Base-by-base conservation (phyloP, 805 yeast genomes). In the Starmera pachycereana region DNA sequence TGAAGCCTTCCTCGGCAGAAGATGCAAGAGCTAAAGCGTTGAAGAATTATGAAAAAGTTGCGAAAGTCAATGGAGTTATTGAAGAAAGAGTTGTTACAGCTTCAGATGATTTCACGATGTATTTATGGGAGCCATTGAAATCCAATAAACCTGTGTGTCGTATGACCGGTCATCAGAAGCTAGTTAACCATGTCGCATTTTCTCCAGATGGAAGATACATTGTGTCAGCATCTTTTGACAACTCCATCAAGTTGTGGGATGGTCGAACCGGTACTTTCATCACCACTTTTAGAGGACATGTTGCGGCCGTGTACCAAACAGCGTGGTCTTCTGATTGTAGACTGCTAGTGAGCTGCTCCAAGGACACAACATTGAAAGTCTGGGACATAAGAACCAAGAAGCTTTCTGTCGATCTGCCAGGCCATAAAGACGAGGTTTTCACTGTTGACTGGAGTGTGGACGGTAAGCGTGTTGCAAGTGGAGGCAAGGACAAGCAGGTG, bases 401-500 rank as follows among this genome's bases (percentile, higher is more conserved):
- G 56, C 66, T 92, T 41, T 73, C 78, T 43, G 86, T 81, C 13
- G 98, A 92, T 61, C 71, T 92, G 43, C 98, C 98, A 0, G 98
- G 98, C 1, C 98, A 92, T 57, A 67, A 79, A 12, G 98, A 92
- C 55, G 98, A 92, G 62, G 96, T 92, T 1, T 92, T 76, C 57
- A 94, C 97, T 0, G 96, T 92, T 4, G 98, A 92, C 54, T 92
- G 98, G 98, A 85, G 96, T 66, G 77, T 82, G 41, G 98, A 92
- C 58, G 98, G 98, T 36, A 75, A 74, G 48, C 71, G 81, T 49
- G 97, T 92, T 11, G 95, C 90, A n/a, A 85, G 96, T 58, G 98
- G 97, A 16, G 97, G 98, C 39, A 89, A 88, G 57, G 98, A 92
- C 60, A 92, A 89, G 60, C 82, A 82, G 71, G 88, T 92, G 19